These are phyloP conservation scores for Colletotrichum spaethianum DNA, from an alignment of 2,329 filamentous ascomycete species.

Conservation along the genomic window DNA sequence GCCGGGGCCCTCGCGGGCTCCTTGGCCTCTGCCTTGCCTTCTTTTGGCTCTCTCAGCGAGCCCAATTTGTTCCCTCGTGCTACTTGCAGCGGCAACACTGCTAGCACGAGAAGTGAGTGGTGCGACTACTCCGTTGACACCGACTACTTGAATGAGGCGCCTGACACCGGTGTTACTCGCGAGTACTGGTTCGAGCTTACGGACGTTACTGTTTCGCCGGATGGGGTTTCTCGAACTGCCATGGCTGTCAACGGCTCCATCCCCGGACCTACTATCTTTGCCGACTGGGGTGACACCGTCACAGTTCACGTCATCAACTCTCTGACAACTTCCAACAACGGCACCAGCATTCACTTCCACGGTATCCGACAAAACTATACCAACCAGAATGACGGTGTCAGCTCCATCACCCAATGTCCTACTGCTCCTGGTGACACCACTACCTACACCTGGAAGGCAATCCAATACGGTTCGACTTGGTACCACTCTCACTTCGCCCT, in stretches of 20 bases:
- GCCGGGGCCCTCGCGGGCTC: constrained; percentile 24
- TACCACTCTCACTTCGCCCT: constrained; percentile 73
- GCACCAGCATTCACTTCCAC: constrained; percentile 75
- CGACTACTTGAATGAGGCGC: constrained; percentile 57
- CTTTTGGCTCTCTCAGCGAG: constrained; percentile 5
- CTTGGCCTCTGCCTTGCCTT: constrained; percentile 31
- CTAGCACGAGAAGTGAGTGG: constrained; percentile 56
- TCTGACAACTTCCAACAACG: constrained; percentile 62
- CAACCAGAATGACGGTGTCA: constrained; percentile 71
- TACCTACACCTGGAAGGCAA: constrained; percentile 71
- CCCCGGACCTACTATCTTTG: constrained; percentile 71
- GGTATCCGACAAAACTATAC: constrained; percentile 71
- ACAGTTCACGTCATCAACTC: constrained; percentile 69
- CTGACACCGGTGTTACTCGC: constrained; percentile 64
- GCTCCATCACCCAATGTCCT: constrained; percentile 64
- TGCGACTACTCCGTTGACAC: constrained; percentile 64
- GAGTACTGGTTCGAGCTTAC: constrained; percentile 63
- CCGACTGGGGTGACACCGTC: constrained; percentile 65
- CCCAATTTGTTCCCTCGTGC: constrained; percentile 35
- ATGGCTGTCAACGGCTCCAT: constrained; percentile 70
- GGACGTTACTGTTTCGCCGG: constrained; percentile 58
- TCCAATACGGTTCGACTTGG: constrained; percentile 69
- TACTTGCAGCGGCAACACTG: constrained; percentile 48
- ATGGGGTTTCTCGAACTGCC: constrained; percentile 58
- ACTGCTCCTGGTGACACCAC: constrained; percentile 64